These are phyloP conservation scores for Dactylella cylindrospora DNA, from an alignment of 2,329 filamentous ascomycete genomes.

Conservation along the genomic window DNA sequence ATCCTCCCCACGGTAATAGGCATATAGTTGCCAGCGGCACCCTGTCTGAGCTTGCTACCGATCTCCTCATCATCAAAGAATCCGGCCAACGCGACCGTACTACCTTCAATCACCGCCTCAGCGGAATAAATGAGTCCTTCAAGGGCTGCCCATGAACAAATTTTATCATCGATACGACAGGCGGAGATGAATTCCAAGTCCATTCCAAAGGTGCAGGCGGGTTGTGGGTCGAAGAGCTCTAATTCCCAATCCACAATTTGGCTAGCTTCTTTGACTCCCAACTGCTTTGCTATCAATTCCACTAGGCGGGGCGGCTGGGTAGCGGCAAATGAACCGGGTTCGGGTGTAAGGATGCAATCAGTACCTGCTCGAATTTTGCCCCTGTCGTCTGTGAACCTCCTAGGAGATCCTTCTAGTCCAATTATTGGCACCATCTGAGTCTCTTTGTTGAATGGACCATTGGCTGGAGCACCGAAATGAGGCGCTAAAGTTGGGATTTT, in stretches of 20 bases:
- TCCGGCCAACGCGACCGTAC: conserved; percentile 84
- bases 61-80: conserved; percentile 98
- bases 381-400: conserved; percentile 46
- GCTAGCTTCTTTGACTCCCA: conserved; percentile 70
- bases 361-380: conserved; percentile 41
- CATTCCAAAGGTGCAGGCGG: conserved; percentile 77
- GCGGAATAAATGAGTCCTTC: conserved; percentile 74
- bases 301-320: conserved; percentile 86
- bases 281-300: conserved; percentile 73
- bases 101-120: conserved; percentile 58
- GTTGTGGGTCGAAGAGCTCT: conserved; percentile 88
- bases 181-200: conserved; percentile 94
- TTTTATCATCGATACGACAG: conserved; percentile 93
- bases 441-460: conserved; percentile 75
- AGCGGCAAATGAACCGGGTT: conserved; percentile 62
- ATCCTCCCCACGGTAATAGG: conserved; percentile 77
- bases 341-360: conserved; percentile 17
- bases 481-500: conserved; percentile 87
- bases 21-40: conserved; percentile 85
- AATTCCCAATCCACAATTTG: conserved; percentile 94
- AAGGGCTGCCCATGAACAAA: conserved; percentile 90
- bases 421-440: conserved; percentile 94
- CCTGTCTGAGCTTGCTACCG: conserved; percentile 84
- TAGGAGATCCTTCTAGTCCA: conserved; percentile 65
- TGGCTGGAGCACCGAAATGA: conserved; percentile 77